Evolutionary conservation across 2,329 filamentous ascomycete species (phyloP).

Genomic region (Fusarium oxysporum): DNA sequence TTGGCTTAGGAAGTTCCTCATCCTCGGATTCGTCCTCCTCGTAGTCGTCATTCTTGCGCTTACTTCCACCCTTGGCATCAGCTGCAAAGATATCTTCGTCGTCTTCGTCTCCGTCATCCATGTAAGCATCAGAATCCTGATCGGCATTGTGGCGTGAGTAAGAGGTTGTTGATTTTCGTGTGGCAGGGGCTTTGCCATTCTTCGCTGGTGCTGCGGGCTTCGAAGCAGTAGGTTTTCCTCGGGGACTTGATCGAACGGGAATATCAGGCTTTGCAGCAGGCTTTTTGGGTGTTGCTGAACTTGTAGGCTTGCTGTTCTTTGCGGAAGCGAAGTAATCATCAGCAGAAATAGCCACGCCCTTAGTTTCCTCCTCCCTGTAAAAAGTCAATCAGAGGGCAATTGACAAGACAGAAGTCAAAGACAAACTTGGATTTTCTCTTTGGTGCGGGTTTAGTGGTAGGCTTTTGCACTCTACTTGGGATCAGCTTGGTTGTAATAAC

Average conservation of each 20-base stretch:
- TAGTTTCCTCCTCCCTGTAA: conserved; percentile 54
- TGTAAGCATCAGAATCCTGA: conserved; percentile 67
- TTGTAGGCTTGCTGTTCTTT: conserved; percentile 55
- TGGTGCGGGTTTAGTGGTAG: conserved; percentile 58
- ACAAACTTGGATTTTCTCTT: conserved; percentile 68
- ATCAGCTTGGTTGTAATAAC: conserved; percentile 23
- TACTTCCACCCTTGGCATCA: conserved; percentile 73
- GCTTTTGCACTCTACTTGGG: conserved; percentile 61
- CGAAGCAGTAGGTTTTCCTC: conserved; percentile 55
- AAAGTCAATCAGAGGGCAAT: conserved; percentile 6
- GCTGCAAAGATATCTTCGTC: conserved; percentile 87
- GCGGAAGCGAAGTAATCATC: conserved; percentile 68
- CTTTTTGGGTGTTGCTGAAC: conserved; percentile 56
- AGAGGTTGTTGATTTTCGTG: conserved; percentile 57
- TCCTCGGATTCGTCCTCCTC: conserved; percentile 80
- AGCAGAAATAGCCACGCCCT: conserved; percentile 65
- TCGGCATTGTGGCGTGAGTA: conserved; percentile 56
- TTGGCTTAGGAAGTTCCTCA: conserved; percentile 71
- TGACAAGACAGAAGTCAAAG: background rate
- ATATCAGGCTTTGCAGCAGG: conserved; percentile 55
- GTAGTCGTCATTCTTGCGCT: conserved; percentile 79
- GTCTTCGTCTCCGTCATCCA: conserved; percentile 76
- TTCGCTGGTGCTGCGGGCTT: conserved; percentile 46
- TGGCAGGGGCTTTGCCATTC: conserved; percentile 49
- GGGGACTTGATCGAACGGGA: conserved; percentile 65